Conservation (phyloP, 345 rosid species). For the Erodium maritimum region DNA sequence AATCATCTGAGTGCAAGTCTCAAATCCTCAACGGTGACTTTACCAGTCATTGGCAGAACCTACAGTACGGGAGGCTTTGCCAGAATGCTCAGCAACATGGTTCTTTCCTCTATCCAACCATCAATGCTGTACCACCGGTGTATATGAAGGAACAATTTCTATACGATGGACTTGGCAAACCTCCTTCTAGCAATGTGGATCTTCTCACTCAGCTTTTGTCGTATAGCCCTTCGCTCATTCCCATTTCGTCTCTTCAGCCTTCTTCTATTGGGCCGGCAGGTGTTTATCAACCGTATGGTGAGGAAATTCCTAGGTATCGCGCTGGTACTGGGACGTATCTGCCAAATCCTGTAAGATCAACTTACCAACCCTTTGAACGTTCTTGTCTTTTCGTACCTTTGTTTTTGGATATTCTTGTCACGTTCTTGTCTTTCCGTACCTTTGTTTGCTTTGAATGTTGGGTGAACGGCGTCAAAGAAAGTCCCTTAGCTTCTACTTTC, state of each 20-base stretch:
- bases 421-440: not conserved
- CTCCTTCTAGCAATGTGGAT: constrained; percentile 41
- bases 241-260: constrained; percentile 62
- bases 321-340: constrained; percentile 92
- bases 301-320: constrained; percentile 84
- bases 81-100: constrained; percentile 37
- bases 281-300: constrained; percentile 38
- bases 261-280: constrained; percentile 49
- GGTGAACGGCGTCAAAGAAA: no score
- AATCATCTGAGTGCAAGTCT: constrained; percentile 39
- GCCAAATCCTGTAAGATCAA: constrained; percentile 81
- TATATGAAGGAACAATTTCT: constrained; percentile 62
- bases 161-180: constrained; percentile 88
- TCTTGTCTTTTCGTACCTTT: not conserved
- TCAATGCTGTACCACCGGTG: constrained; percentile 51
- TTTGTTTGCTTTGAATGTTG: not conserved
- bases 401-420: not conserved
- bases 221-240: constrained; percentile 53
- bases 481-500: no score
- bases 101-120: constrained; percentile 41
- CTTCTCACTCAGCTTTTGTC: constrained; percentile 43
- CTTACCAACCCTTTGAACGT: not conserved
- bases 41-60: constrained; percentile 79
- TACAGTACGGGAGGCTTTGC: constrained; percentile 77
- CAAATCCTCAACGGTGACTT: constrained; percentile 82